Evolutionary conservation across 768 basidiomycete species (phyloP).

Genomic region (Boletus edulis): DNA sequence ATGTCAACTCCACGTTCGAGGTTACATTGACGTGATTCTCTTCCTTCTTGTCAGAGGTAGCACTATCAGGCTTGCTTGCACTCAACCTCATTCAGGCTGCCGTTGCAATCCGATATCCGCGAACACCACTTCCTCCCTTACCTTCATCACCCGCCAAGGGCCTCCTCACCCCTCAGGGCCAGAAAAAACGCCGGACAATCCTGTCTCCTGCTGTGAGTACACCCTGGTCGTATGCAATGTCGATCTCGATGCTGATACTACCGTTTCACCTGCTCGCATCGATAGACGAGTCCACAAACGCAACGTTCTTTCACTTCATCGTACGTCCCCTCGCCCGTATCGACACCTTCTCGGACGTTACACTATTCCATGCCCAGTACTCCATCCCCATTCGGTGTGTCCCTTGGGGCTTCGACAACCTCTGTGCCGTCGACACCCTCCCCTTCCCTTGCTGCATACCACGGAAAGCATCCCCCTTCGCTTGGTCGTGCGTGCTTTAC

Average conservation of each 20-base stretch:
- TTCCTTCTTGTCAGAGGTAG: slow-evolving; percentile 25
- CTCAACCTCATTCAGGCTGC: slow-evolving; percentile 37
- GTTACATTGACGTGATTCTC: not conserved
- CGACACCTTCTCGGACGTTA: slow-evolving; percentile 33
- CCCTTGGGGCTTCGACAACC: slow-evolving; percentile 29
- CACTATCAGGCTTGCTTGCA: slow-evolving; percentile 26
- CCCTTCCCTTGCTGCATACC: slow-evolving; percentile 39
- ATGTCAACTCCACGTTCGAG: not conserved
- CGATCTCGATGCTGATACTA: not conserved
- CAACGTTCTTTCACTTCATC: slow-evolving; percentile 31
- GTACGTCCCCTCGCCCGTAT: slow-evolving; percentile 29
- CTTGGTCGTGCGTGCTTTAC: slow-evolving; percentile 33
- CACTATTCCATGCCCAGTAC: slow-evolving; percentile 37
- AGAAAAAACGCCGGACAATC: slow-evolving; percentile 28
- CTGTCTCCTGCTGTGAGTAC: slow-evolving; percentile 22
- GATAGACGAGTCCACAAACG: slow-evolving; percentile 25
- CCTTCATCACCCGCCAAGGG: slow-evolving; percentile 23
- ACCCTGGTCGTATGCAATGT: not conserved
- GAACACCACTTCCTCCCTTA: slow-evolving; percentile 27
- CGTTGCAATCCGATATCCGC: slow-evolving; percentile 36
- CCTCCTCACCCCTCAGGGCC: slow-evolving; percentile 20
- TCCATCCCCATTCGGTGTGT: slow-evolving; percentile 37
- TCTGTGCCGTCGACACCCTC: slow-evolving; percentile 34
- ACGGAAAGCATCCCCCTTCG: slow-evolving; percentile 35
- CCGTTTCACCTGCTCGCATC: not conserved